Evolutionary conservation across 179 eudicot species (phyloP).

Genomic region (Silene noctiflora): DNA sequence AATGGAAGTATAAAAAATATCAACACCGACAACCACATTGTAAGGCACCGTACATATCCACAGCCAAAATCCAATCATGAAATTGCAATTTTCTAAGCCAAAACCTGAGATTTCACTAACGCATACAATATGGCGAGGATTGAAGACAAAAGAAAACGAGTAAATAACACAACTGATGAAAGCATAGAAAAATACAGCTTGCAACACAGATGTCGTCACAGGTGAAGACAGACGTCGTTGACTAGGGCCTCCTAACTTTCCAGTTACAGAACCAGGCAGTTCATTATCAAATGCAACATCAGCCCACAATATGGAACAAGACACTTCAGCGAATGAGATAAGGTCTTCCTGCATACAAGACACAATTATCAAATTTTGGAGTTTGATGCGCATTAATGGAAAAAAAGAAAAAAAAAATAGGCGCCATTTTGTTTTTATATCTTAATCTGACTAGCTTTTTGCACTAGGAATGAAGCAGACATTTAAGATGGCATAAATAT

Average conservation of each 20-base stretch:
- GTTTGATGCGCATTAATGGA: neutral
- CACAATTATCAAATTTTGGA: neutral
- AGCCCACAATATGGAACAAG: constrained; percentile 70
- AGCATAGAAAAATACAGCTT: constrained; percentile 59
- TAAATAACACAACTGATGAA: constrained; percentile 11
- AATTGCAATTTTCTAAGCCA: neutral
- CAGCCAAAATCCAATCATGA: neutral
- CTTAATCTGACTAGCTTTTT: constrained; percentile 8
- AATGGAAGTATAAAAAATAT: neutral
- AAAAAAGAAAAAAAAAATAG: neutral
- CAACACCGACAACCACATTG: neutral
- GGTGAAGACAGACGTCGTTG: constrained; percentile 72
- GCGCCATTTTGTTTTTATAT: neutral
- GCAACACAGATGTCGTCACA: constrained; percentile 58
- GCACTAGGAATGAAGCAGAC: neutral
- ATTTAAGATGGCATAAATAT: neutral
- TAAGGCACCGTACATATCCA: neutral
- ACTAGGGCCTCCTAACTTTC: constrained; percentile 94
- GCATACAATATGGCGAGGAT: neutral
- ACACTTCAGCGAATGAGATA: constrained; percentile 52
- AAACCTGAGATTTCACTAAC: neutral
- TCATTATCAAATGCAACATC: constrained; percentile 31
- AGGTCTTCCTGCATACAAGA: constrained; percentile 53
- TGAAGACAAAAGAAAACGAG: constrained; percentile 17
- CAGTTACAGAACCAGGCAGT: constrained; percentile 70